phyloP scores from a whole-genome alignment of 805 yeast genomes.

The Kazachstania kunashirensis region DNA sequence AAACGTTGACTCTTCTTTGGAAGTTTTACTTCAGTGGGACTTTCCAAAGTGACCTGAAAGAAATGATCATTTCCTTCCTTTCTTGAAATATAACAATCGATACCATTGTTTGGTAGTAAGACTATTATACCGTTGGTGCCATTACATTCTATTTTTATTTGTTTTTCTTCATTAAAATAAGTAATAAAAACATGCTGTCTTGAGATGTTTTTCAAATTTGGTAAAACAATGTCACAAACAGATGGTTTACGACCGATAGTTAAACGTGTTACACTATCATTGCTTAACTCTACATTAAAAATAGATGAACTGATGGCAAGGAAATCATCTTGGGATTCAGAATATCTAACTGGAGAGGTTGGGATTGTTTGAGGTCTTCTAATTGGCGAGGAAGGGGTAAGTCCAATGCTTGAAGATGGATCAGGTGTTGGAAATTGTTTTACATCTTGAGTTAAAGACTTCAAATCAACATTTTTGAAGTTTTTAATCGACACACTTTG shows the following conservation, averaged over 20 bases:
- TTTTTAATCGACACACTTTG: too few relatives aligned
- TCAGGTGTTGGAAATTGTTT: slow-evolving; percentile 56
- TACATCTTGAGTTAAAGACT: not conserved
- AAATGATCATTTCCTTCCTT: slow-evolving; percentile 12
- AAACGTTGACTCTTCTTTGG: slow-evolving; percentile 12
- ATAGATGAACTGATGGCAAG: not conserved
- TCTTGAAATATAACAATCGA: slow-evolving; percentile 28
- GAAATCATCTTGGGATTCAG: not conserved
- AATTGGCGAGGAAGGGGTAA: slow-evolving; percentile 6
- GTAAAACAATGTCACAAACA: slow-evolving; percentile 26
- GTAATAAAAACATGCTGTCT: slow-evolving; percentile 30
- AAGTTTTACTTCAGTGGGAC: slow-evolving; percentile 5
- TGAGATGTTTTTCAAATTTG: slow-evolving; percentile 26
- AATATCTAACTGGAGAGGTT: slow-evolving; percentile 26
- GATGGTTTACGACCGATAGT: slow-evolving; percentile 26
- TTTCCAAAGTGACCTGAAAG: slow-evolving; percentile 18
- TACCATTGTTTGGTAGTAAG: slow-evolving; percentile 41
- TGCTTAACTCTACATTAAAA: slow-evolving; percentile 11
- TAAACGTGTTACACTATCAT: slow-evolving; percentile 14
- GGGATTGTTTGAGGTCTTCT: not conserved
- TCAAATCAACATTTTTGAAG: not conserved
- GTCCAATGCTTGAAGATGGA: slow-evolving; percentile 50
- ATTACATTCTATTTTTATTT: slow-evolving; percentile 52
- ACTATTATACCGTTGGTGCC: slow-evolving; percentile 78
- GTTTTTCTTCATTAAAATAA: slow-evolving; percentile 33